Percentiles rank a stretch among this genome's conserved stretches.
These are phyloP conservation scores for Naumovozyma baii DNA, from an alignment of 805 yeast species.

Conservation along the genomic window DNA sequence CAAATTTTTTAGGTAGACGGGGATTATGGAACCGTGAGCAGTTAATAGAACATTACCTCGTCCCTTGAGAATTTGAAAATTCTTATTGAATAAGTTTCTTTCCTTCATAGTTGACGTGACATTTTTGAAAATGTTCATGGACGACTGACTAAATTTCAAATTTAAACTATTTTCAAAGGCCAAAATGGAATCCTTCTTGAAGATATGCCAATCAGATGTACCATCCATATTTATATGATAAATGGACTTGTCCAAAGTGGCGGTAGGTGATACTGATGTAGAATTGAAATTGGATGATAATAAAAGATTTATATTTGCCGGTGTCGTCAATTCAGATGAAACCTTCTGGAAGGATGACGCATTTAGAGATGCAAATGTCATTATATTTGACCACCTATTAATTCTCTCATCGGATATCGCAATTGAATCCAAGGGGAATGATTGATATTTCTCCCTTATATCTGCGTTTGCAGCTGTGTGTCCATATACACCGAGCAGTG, in stretches of 20 bases:
- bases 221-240: constrained; percentile 15
- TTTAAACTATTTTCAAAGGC: constrained; percentile 26
- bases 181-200: constrained; percentile 22
- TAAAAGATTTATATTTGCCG: constrained; percentile 13
- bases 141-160: constrained; percentile 7
- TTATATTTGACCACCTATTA: constrained; percentile 14
- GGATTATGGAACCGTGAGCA: constrained; percentile 20
- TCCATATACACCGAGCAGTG: constrained; percentile 21
- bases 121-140: constrained; percentile 1
- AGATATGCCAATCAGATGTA: constrained; percentile 25
- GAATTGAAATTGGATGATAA: constrained; percentile 1
- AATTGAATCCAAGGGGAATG: constrained; percentile 5
- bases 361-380: constrained; percentile 13
- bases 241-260: constrained; percentile 4
- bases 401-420: constrained; percentile 17
- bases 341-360: constrained; percentile 17
- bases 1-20: constrained; percentile 19
- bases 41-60: constrained; percentile 26
- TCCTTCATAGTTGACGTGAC: neutral
- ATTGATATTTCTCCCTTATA: neutral
- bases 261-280: neutral
- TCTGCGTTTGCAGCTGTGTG: neutral
- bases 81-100: constrained; percentile 10
- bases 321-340: constrained; percentile 11
- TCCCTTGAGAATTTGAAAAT: constrained; percentile 21